Base-by-base conservation (phyloP, 805 yeast genomes). In the Komagataella populi region DNA sequence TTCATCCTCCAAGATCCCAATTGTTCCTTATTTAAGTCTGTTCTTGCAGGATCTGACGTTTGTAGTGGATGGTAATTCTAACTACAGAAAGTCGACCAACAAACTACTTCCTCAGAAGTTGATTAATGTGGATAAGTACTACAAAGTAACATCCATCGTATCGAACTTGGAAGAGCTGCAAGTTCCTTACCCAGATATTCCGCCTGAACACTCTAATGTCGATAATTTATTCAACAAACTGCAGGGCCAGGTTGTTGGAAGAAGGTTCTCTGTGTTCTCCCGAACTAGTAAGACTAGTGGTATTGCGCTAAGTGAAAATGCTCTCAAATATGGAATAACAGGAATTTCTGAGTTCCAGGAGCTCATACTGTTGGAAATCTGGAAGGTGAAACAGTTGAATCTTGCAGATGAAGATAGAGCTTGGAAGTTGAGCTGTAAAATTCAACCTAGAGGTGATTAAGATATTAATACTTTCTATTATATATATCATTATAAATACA, bases 11-110 rank as follows among this genome's bases (percentile, higher is more conserved):
- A 75, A 69, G 53, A 69, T 80, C 18, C 88, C 90, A 0, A 75
- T 80, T 18, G 90, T 86, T 44, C 95, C 95, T 16, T 86, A 84
- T 61, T 73, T 85, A 52, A 81, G 84, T 48, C 66, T 86, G 51
- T 85, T 83, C 62, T 67, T 86, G 47, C 93, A 84, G 64, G 95
- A 86, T 64, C 70, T 86, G 58, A 84, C 90, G 0, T 84, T 85
- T 66, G 79, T 84, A n/a, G 76, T 81, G 50, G 95, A 86, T 57
- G 91, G 93, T n/a, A 85, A 85, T 60, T 74, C 84, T 45, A 82
- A 79, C 57, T 81, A 70, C 61, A 71, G 90, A 61, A 77, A 72
- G 54, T 81, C 83, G 4, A 77, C 80, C 54, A 66, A 75, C 22
- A 63, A 69, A 5, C 77, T 78, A 58, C 68, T 78, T 58, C 73